phyloP scores from a whole-genome alignment of 306 rosid genomes.

The Argentina anserina region DNA sequence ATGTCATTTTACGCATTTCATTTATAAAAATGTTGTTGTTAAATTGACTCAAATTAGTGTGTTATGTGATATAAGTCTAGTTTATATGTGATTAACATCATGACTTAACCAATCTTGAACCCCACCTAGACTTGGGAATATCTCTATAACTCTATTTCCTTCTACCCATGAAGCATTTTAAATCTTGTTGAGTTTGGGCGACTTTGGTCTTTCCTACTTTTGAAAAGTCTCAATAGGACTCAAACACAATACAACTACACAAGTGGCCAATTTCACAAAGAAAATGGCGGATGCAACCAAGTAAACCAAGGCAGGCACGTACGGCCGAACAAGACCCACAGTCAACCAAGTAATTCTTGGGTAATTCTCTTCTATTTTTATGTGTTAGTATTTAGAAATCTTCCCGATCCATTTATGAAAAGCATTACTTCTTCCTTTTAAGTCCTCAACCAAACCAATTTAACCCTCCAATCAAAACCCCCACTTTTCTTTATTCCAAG shows the following conservation, averaged over 20 bases:
- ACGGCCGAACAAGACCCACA: constrained; percentile 9
- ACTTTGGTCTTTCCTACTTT: background rate
- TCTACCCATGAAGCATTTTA: background rate
- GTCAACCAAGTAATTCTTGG: too few relatives aligned
- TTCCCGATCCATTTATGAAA: background rate
- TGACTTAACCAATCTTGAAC: too few relatives aligned
- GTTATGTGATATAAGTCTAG: too few relatives aligned
- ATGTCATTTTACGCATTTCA: background rate
- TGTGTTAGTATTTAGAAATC: background rate
- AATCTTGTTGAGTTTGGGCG: too few relatives aligned
- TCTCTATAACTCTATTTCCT: background rate
- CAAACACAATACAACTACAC: too few relatives aligned
- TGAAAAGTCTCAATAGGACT: background rate
- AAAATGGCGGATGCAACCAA: constrained; percentile 3
- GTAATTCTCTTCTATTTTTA: background rate
- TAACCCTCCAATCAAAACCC: background rate
- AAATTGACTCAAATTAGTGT: too few relatives aligned
- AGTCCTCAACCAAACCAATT: background rate
- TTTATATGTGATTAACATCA: too few relatives aligned
- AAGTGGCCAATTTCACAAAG: background rate
- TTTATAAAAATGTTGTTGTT: too few relatives aligned
- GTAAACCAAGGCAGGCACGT: constrained; percentile 5
- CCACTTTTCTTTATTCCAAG: background rate
- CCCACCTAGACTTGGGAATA: background rate
- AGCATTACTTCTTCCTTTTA: background rate